phyloP scores from a whole-genome alignment of 192 early-diverging fungal genomes.

The Gonapodya prolifera region DNA sequence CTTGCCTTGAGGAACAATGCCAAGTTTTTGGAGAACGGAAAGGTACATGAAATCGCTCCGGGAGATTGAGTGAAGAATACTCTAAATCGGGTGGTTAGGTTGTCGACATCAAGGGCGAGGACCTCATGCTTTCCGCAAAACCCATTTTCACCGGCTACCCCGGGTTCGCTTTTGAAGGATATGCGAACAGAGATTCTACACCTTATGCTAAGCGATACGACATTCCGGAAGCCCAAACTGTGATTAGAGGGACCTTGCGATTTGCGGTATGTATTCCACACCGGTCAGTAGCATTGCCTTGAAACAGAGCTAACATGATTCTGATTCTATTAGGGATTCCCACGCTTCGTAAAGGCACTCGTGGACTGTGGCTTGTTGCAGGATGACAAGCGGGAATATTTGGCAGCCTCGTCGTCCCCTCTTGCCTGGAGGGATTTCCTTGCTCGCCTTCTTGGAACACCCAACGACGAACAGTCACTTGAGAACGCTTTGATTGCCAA shows the following conservation, averaged over 20 bases:
- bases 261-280: conserved; percentile 46
- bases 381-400: conserved; percentile 46
- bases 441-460: conserved; percentile 36
- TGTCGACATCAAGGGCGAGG: conserved; percentile 64
- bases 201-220: conserved; percentile 86
- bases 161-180: conserved; percentile 88
- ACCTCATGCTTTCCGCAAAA: conserved; percentile 86
- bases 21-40: conserved; percentile 78
- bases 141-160: conserved; percentile 84
- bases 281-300: too few species aligned
- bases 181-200: conserved; percentile 96
- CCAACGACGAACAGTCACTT: conserved; percentile 29
- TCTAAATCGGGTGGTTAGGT: conserved; percentile 22
- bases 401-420: background rate
- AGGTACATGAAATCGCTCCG: conserved; percentile 40
- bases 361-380: conserved; percentile 86
- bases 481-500: conserved; percentile 50
- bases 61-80: background rate
- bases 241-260: conserved; percentile 87
- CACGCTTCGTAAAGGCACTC: conserved; percentile 88
- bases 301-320: too few species aligned
- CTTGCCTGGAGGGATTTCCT: conserved; percentile 42
- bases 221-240: conserved; percentile 85
- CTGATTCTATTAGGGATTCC: conserved; percentile 94
- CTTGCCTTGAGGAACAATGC: conserved; percentile 91